A percentile compares a stretch with the other conserved stretches of the same genome.
Conservation (phyloP, 257 asterid genomes). For the Ehretia macrophylla region DNA sequence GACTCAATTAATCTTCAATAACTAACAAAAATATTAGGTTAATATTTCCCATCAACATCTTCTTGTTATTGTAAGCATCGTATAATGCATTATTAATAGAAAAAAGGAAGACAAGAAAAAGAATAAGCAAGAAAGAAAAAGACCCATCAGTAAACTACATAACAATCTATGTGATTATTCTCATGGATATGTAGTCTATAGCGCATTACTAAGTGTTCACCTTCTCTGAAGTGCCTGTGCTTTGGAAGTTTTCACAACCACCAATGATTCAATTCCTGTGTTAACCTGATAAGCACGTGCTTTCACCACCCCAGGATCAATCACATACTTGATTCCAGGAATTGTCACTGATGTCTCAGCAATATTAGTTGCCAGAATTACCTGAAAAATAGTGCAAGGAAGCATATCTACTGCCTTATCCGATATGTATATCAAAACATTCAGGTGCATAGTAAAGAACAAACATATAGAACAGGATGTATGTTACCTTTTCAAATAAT, state of each 20-base stretch:
- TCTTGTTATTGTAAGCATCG: no score
- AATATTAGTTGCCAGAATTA: constrained; percentile 90
- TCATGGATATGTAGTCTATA: background rate
- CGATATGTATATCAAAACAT: background rate
- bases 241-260: constrained; percentile 83
- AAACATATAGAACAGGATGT: background rate
- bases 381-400: constrained; percentile 38
- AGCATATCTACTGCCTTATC: background rate
- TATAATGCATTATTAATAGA: no score
- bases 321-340: constrained; percentile 95
- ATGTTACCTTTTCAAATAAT: no score
- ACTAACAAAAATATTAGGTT: background rate
- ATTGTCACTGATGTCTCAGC: constrained; percentile 98
- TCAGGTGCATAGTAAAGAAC: background rate
- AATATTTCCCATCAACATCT: no score
- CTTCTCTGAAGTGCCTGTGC: constrained; percentile 98
- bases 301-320: constrained; percentile 98
- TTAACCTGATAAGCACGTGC: constrained; percentile 81
- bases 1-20: background rate
- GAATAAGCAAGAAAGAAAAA: background rate
- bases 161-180: background rate
- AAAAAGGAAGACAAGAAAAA: no score
- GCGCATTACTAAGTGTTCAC: constrained; percentile 32
- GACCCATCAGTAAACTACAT: background rate
- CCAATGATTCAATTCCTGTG: constrained; percentile 82